A percentile compares a stretch with the other conserved stretches of the same genome.
phyloP scores from a whole-genome alignment of 306 rosid species.

The Inga laurina region DNA sequence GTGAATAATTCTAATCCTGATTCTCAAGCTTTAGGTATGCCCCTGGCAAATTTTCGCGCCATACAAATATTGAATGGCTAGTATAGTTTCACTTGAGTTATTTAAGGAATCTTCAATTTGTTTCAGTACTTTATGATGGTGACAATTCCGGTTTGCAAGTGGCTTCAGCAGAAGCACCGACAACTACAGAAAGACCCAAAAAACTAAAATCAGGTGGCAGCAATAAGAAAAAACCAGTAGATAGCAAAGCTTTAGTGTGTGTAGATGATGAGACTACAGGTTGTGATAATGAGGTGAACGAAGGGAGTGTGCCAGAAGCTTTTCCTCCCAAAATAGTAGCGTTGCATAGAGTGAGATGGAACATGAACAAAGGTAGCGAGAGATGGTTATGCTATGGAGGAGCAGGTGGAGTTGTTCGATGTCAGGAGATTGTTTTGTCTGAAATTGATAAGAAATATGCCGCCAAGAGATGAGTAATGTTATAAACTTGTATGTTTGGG shows the following conservation, averaged over 20 bases:
- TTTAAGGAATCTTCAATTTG: conserved; percentile 29
- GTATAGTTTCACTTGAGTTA: conserved; percentile 12
- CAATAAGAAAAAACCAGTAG: conserved; percentile 41
- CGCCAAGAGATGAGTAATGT: conserved; percentile 45
- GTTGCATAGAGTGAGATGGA: conserved; percentile 87
- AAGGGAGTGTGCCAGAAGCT: conserved; percentile 38
- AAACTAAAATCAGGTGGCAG: conserved; percentile 35
- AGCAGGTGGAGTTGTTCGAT: conserved; percentile 81
- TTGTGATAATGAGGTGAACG: conserved; percentile 34
- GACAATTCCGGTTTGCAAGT: conserved; percentile 46
- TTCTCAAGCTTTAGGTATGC: conserved; percentile 54
- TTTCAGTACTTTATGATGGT: conserved; percentile 49
- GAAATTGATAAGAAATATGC: conserved; percentile 56
- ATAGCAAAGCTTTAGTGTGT: conserved; percentile 33
- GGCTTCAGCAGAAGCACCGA: conserved; percentile 42
- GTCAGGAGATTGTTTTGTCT: conserved; percentile 70
- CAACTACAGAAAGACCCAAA: conserved; percentile 34
- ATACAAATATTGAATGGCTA: conserved; percentile 9
- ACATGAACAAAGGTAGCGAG: conserved; percentile 89
- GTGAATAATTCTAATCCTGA: conserved; percentile 38
- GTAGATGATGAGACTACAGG: conserved; percentile 36
- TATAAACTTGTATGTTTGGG: not conserved
- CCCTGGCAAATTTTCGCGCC: conserved; percentile 18
- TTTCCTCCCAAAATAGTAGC: conserved; percentile 75
- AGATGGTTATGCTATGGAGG: conserved; percentile 93